Evolutionary conservation across 2,329 filamentous ascomycete genomes (phyloP).

Genomic region (Talaromyces sp.): DNA sequence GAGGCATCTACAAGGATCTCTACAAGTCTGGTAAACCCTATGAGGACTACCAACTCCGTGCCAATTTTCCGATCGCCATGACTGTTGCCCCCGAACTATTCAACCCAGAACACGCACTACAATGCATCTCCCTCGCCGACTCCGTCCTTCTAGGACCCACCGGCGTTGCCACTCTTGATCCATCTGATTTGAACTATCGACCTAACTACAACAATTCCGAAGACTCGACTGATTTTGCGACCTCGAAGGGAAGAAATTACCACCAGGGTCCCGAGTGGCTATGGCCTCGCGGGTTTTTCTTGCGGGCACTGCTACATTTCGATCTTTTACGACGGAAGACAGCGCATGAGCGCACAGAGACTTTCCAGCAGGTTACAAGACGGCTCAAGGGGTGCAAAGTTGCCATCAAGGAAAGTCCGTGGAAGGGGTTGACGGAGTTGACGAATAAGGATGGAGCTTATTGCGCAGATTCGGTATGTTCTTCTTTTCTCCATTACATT

Average conservation of each 20-base stretch:
- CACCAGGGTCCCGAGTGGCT: conserved; percentile 98
- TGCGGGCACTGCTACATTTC: conserved; percentile 86
- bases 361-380: conserved; percentile 90
- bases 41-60: conserved; percentile 92
- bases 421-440: conserved; percentile 89
- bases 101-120: conserved; percentile 70
- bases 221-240: conserved; percentile 86
- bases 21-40: conserved; percentile 93
- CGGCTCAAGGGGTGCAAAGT: conserved; percentile 79
- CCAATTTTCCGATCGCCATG: conserved; percentile 96
- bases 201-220: conserved; percentile 95
- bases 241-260: conserved; percentile 92
- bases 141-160: conserved; percentile 75
- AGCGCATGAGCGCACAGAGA: conserved; percentile 70
- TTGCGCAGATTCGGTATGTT: conserved; percentile 77
- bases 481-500: conserved; percentile 1
- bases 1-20: conserved; percentile 96
- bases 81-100: conserved; percentile 87
- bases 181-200: conserved; percentile 85
- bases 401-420: conserved; percentile 73
- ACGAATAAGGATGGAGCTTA: conserved; percentile 84
- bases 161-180: conserved; percentile 95
- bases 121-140: conserved; percentile 77
- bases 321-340: conserved; percentile 70
- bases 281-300: conserved; percentile 95